Percentiles rank a stretch among this genome's conserved stretches.
phyloP scores from a whole-genome alignment of 352 stramenopile species.

The Elongisporangium prolatum region DNA sequence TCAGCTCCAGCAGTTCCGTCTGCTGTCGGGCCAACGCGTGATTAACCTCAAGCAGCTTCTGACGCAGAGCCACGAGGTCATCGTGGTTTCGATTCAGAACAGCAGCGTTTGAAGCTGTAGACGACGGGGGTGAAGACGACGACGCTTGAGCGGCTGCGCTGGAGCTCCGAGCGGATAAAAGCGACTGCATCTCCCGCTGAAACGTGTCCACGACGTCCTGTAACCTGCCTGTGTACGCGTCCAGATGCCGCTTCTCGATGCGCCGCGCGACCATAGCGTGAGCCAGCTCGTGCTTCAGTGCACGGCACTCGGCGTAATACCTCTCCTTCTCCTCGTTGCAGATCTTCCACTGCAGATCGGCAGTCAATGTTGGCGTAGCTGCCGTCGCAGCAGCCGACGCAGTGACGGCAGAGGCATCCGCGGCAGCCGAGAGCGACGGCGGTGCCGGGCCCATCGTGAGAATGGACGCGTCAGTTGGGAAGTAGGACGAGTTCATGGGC shows the following conservation, averaged over 20 bases:
- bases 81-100: slow-evolving; percentile 18
- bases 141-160: neutral
- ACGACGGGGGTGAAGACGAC: slow-evolving; percentile 11
- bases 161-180: slow-evolving; percentile 13
- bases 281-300: slow-evolving; percentile 60
- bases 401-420: neutral
- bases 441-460: slow-evolving; percentile 42
- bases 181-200: slow-evolving; percentile 40
- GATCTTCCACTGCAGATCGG: slow-evolving; percentile 34
- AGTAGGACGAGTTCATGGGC: slow-evolving; percentile 64
- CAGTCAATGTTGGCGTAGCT: slow-evolving; percentile 12
- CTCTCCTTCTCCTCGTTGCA: slow-evolving; percentile 55
- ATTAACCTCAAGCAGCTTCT: slow-evolving; percentile 66
- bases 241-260: slow-evolving; percentile 32
- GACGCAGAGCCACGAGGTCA: slow-evolving; percentile 47
- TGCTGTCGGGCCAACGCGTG: slow-evolving; percentile 56
- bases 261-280: slow-evolving; percentile 41
- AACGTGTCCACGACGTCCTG: slow-evolving; percentile 56
- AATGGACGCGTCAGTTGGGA: slow-evolving; percentile 53
- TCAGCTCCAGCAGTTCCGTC: slow-evolving; percentile 54
- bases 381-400: neutral
- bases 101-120: slow-evolving; percentile 1
- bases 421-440: slow-evolving; percentile 14
- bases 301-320: slow-evolving; percentile 61
- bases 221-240: slow-evolving; percentile 35